Conservation (phyloP, 2,329 filamentous ascomycete genomes). For the Ophidiomyces ophidiicola region DNA sequence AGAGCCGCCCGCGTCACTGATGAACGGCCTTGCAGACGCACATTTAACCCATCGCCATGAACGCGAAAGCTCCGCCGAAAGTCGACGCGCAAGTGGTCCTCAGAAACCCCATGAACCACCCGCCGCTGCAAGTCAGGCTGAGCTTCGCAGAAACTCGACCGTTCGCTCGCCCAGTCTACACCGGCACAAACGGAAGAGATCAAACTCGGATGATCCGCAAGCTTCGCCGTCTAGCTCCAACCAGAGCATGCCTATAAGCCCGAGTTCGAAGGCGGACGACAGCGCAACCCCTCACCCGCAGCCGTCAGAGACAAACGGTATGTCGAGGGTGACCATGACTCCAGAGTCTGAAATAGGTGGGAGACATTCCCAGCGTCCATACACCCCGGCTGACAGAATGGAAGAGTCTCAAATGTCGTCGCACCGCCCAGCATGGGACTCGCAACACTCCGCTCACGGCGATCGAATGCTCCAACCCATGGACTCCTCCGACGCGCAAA, state of each 20-base stretch:
- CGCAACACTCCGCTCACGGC: conserved; percentile 34
- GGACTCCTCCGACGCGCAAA: conserved; percentile 38
- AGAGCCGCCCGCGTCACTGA: conserved; percentile 18
- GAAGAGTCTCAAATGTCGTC: conserved; percentile 22
- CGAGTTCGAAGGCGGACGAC: conserved; percentile 30
- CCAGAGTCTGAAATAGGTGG: conserved; percentile 14
- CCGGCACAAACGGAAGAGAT: conserved; percentile 51
- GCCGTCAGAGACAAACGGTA: conserved; percentile 16
- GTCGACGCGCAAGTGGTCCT: conserved; percentile 15
- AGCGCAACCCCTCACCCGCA: conserved; percentile 19
- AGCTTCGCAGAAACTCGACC: conserved; percentile 32
- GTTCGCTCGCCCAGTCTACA: conserved; percentile 27
- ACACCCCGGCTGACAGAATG: conserved; percentile 12
- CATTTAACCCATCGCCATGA: conserved; percentile 14
- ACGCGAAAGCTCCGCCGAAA: conserved; percentile 12
- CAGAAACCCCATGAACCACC: conserved; percentile 18
- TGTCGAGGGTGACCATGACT: conserved; percentile 14
- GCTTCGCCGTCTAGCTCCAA: conserved; percentile 26
- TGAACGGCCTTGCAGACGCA: conserved; percentile 15
- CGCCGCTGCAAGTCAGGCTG: conserved; percentile 21
- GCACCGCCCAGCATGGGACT: conserved; percentile 27
- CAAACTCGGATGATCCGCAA: conserved; percentile 45
- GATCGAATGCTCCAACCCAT: conserved; percentile 32
- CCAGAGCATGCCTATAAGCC: conserved; percentile 27
- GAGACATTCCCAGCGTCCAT: conserved; percentile 6